phyloP scores from a whole-genome alignment of 164 flowering plant species.

The Macadamia tetraphylla region DNA sequence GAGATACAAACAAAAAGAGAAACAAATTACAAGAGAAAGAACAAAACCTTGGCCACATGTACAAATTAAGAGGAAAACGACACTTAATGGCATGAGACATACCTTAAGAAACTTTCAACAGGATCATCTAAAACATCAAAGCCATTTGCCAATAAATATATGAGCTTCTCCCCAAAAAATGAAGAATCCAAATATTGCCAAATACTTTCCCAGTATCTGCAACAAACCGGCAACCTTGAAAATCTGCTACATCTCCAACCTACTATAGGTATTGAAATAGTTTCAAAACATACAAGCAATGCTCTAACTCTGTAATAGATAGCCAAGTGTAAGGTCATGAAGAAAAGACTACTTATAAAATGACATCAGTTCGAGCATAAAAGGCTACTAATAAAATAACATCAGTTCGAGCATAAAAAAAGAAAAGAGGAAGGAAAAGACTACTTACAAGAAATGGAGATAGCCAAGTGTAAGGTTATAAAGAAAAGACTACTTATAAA shows the following conservation, averaged over 20 bases:
- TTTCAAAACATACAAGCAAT: not conserved
- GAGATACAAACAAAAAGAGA: constrained; percentile 48
- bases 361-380: too few species aligned
- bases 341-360: too few species aligned
- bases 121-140: constrained; percentile 61
- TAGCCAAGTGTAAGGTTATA: not conserved
- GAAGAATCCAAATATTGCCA: constrained; percentile 94
- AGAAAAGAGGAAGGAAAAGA: too few species aligned
- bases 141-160: constrained; percentile 65
- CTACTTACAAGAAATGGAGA: too few species aligned
- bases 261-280: not conserved
- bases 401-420: too few species aligned
- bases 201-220: constrained; percentile 90
- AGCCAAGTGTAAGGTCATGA: not conserved
- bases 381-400: too few species aligned
- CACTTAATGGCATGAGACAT: constrained; percentile 5
- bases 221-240: constrained; percentile 12
- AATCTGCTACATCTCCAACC: constrained; percentile 4
- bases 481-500: too few species aligned
- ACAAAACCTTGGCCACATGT: constrained; percentile 2
- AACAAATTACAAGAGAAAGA: not conserved
- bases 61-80: not conserved
- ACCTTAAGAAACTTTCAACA: constrained; percentile 74
- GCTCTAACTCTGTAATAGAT: not conserved
- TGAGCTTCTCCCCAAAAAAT: constrained; percentile 85